Conservation (phyloP, 2,329 filamentous ascomycete genomes). For the Sporothrix luriei region DNA sequence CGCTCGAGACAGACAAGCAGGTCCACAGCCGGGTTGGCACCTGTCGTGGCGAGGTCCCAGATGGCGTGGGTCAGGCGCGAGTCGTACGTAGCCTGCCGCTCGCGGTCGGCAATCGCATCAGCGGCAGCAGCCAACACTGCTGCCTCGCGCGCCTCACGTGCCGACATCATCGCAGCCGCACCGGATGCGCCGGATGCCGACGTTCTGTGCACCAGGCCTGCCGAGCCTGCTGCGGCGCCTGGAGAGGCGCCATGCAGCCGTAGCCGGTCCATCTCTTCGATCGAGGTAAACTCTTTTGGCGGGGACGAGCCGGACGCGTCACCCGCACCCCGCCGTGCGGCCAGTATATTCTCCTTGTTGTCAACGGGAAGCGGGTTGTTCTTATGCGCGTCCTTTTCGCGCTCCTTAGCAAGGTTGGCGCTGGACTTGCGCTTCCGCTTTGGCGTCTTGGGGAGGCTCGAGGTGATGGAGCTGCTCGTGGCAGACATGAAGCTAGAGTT, state of each 20-base stretch:
- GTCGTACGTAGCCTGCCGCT: slow-evolving; percentile 77
- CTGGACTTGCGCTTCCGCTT: slow-evolving; percentile 64
- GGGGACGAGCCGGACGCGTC: slow-evolving; percentile 23
- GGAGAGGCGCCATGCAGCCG: slow-evolving; percentile 40
- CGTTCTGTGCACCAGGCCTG: slow-evolving; percentile 36
- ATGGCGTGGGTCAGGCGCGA: slow-evolving; percentile 86
- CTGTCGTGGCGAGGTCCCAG: slow-evolving; percentile 88
- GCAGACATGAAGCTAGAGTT: slow-evolving; percentile 95
- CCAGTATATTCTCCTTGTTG: slow-evolving; percentile 55
- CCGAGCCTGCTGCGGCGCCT: slow-evolving; percentile 26
- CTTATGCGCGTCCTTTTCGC: slow-evolving; percentile 42
- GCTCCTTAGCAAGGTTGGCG: slow-evolving; percentile 44
- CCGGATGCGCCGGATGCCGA: slow-evolving; percentile 36
- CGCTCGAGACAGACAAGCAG: slow-evolving; percentile 90
- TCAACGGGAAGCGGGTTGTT: slow-evolving; percentile 41
- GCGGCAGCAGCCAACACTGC: slow-evolving; percentile 57
- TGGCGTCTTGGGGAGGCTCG: slow-evolving; percentile 69
- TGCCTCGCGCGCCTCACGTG: slow-evolving; percentile 37
- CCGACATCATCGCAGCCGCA: slow-evolving; percentile 27
- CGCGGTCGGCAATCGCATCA: slow-evolving; percentile 66
- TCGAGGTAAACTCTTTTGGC: slow-evolving; percentile 40
- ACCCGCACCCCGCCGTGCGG: slow-evolving; percentile 34
- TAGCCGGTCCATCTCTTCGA: slow-evolving; percentile 56
- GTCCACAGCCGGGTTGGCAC: slow-evolving; percentile 92
- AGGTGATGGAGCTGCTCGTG: slow-evolving; percentile 82